These are phyloP conservation scores for Amanita molliuscula DNA, from an alignment of 768 basidiomycete species.

Conservation along the genomic window DNA sequence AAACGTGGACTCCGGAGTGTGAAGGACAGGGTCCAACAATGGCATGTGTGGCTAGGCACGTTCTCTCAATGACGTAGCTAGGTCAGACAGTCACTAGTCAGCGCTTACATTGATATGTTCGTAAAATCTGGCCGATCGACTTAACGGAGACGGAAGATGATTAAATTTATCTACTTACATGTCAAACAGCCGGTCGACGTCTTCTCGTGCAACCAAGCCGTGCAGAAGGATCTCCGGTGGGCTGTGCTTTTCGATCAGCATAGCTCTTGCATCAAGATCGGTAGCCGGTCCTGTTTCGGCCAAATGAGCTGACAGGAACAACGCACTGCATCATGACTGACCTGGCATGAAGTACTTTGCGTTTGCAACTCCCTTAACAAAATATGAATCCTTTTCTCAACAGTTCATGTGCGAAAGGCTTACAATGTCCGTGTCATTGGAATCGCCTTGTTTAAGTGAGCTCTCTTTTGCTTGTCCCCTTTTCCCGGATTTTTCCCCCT, in stretches of 20 bases:
- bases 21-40: slow-evolving; percentile 70
- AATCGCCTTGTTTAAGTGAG: slow-evolving; percentile 27
- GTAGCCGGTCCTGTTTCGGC: slow-evolving; percentile 50
- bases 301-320: background rate
- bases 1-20: slow-evolving; percentile 71
- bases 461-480: slow-evolving; percentile 25
- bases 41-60: slow-evolving; percentile 51
- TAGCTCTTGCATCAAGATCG: slow-evolving; percentile 58
- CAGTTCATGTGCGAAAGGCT: slow-evolving; percentile 17
- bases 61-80: background rate
- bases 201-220: slow-evolving; percentile 64
- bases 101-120: slow-evolving; percentile 52
- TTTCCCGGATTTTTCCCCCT: slow-evolving; percentile 26
- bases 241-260: slow-evolving; percentile 66
- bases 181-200: slow-evolving; percentile 76
- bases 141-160: background rate
- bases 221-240: slow-evolving; percentile 78
- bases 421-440: slow-evolving; percentile 58
- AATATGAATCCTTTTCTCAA: background rate
- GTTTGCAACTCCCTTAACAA: slow-evolving; percentile 64
- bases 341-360: slow-evolving; percentile 75
- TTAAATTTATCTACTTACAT: slow-evolving; percentile 40
- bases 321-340: slow-evolving; percentile 16
- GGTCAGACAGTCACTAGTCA: background rate
- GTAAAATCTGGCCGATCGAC: slow-evolving; percentile 45